Conservation (phyloP, 768 basidiomycete genomes). For the Psilocybe cubensis region DNA sequence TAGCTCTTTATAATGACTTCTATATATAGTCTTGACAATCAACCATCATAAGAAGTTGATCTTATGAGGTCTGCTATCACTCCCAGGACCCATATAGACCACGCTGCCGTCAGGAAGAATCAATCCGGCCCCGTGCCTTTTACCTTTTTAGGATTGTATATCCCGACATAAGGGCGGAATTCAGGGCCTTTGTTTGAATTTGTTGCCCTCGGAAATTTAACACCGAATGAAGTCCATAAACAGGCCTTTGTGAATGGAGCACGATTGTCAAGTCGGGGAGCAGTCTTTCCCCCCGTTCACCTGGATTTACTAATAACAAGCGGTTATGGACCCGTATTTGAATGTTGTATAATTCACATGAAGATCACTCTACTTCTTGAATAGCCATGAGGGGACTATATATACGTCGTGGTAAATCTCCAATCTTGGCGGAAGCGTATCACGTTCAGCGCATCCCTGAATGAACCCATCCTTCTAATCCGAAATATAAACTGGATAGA, state of each 20-base stretch:
- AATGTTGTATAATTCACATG: too few species aligned
- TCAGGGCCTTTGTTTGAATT: neutral
- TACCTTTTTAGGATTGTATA: neutral
- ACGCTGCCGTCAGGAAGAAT: neutral
- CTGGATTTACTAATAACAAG: neutral
- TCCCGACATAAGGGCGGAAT: neutral
- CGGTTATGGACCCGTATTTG: too few species aligned
- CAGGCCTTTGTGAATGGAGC: neutral
- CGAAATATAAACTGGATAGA: constrained; percentile 14
- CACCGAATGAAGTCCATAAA: neutral
- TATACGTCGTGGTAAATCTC: neutral
- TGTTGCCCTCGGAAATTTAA: constrained; percentile 1
- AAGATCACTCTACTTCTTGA: neutral
- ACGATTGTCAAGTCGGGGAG: neutral
- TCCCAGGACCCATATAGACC: neutral
- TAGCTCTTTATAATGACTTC: neutral
- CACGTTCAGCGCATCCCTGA: constrained; percentile 2
- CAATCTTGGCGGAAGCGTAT: neutral
- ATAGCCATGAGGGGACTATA: too few species aligned
- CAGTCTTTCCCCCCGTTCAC: neutral
- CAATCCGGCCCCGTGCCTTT: neutral
- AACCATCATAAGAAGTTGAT: neutral
- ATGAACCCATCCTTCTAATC: neutral
- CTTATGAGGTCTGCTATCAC: too few species aligned
- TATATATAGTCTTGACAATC: neutral